These are phyloP conservation scores for Fusarium sulawesiense DNA, from an alignment of 2,329 filamentous ascomycete species.

Conservation along the genomic window DNA sequence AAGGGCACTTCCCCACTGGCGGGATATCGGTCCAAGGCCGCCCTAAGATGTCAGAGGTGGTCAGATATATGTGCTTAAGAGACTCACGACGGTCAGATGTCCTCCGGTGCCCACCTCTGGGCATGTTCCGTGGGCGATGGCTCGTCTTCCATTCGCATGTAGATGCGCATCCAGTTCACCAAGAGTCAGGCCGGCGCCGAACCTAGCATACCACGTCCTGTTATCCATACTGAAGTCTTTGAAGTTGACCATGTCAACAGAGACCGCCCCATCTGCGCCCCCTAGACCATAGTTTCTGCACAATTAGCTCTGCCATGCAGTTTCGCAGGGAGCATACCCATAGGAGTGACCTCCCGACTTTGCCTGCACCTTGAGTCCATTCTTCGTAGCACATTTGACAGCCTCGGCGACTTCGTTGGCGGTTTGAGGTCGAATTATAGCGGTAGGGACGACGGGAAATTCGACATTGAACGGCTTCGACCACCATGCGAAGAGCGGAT, in stretches of 20 bases:
- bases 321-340: slow-evolving; percentile 54
- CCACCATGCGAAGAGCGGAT: slow-evolving; percentile 60
- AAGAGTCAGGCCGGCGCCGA: slow-evolving; percentile 66
- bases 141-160: slow-evolving; percentile 64
- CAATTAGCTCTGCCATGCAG: not conserved
- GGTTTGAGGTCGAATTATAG: slow-evolving; percentile 66
- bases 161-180: slow-evolving; percentile 63
- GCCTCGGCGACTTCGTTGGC: slow-evolving; percentile 66
- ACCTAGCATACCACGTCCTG: slow-evolving; percentile 63
- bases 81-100: slow-evolving; percentile 65
- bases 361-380: slow-evolving; percentile 67
- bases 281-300: slow-evolving; percentile 58
- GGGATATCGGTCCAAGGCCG: slow-evolving; percentile 67
- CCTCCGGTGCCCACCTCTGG: slow-evolving; percentile 69
- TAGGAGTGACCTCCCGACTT: slow-evolving; percentile 75
- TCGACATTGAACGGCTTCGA: slow-evolving; percentile 66
- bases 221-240: slow-evolving; percentile 65
- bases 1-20: slow-evolving; percentile 68
- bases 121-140: slow-evolving; percentile 70
- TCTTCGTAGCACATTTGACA: slow-evolving; percentile 65
- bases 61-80: fast-evolving
- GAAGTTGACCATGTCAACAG: slow-evolving; percentile 66
- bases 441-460: slow-evolving; percentile 61
- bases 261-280: slow-evolving; percentile 62
- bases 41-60: slow-evolving; percentile 53